Conservation (phyloP, 495 filamentous ascomycete species). For the Aspergillus campestris region DNA sequence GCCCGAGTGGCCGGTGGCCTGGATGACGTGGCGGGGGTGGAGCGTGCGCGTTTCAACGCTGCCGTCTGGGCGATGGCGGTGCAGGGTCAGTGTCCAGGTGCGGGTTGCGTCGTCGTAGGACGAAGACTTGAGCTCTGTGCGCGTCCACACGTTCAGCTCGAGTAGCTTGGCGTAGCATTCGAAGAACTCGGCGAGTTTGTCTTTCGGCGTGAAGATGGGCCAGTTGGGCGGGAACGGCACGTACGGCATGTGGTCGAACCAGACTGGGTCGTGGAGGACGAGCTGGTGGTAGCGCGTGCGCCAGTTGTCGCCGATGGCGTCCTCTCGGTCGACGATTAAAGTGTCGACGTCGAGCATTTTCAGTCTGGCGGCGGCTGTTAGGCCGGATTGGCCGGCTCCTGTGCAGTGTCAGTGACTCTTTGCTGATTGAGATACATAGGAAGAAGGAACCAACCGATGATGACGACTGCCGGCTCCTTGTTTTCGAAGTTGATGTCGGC, state of each 20-base stretch:
- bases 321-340: conserved; percentile 59
- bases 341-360: conserved; percentile 59
- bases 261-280: conserved; percentile 69
- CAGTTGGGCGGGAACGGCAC: conserved; percentile 58
- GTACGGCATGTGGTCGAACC: conserved; percentile 72
- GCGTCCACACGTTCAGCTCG: conserved; percentile 73
- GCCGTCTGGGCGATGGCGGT: conserved; percentile 41
- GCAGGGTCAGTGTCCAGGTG: conserved; percentile 54
- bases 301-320: conserved; percentile 70
- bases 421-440: not conserved
- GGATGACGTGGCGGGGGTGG: conserved; percentile 58
- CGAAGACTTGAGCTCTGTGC: conserved; percentile 41
- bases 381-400: conserved; percentile 44
- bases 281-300: conserved; percentile 52
- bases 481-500: conserved; percentile 44
- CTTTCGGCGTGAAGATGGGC: conserved; percentile 67
- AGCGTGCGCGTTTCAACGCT: conserved; percentile 45
- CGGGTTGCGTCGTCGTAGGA: conserved; percentile 46
- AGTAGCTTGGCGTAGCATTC: conserved; percentile 61
- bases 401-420: not conserved
- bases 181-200: conserved; percentile 74
- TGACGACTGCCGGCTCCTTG: conserved; percentile 52
- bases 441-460: conserved; percentile 46
- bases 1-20: conserved; percentile 66
- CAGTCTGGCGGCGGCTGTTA: conserved; percentile 60